A percentile compares a stretch with the other conserved stretches of the same genome.
Evolutionary conservation across 352 stramenopile genomes (phyloP).

Genomic region (Hyaloperonospora brassicae): DNA sequence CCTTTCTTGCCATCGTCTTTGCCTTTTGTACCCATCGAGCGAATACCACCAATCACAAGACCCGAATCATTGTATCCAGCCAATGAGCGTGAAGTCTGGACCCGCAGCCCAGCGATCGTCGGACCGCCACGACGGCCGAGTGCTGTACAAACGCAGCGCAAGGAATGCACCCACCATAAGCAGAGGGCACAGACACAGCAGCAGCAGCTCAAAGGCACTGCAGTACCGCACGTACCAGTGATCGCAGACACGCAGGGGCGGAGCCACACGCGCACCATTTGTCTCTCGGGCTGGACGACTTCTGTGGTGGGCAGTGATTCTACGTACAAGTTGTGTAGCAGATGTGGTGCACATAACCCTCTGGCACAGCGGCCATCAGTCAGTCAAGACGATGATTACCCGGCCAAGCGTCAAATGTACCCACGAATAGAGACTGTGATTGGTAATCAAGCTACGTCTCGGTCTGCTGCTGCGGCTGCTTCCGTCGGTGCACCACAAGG

Average conservation of each 20-base stretch:
- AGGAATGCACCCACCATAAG: not conserved
- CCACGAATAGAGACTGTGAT: too few relatives aligned
- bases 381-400: too few relatives aligned
- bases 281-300: constrained; percentile 15
- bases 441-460: too few relatives aligned
- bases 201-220: too few relatives aligned
- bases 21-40: constrained; percentile 37
- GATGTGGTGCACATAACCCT: too few relatives aligned
- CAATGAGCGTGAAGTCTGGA: constrained; percentile 16
- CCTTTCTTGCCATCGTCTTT: constrained; percentile 43
- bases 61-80: constrained; percentile 6
- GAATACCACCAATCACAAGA: constrained; percentile 13
- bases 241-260: constrained; percentile 40
- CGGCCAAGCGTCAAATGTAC: too few relatives aligned
- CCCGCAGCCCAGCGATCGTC: constrained; percentile 13
- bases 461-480: too few relatives aligned
- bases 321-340: not conserved
- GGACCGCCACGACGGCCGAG: constrained; percentile 14
- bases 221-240: constrained; percentile 26
- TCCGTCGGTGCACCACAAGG: too few relatives aligned
- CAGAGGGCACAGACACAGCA: not conserved
- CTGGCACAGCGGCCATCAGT: too few relatives aligned
- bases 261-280: constrained; percentile 69
- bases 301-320: constrained; percentile 19
- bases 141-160: constrained; percentile 2